Base-by-base conservation (phyloP, 768 basidiomycete genomes). In the Mycena pura region DNA sequence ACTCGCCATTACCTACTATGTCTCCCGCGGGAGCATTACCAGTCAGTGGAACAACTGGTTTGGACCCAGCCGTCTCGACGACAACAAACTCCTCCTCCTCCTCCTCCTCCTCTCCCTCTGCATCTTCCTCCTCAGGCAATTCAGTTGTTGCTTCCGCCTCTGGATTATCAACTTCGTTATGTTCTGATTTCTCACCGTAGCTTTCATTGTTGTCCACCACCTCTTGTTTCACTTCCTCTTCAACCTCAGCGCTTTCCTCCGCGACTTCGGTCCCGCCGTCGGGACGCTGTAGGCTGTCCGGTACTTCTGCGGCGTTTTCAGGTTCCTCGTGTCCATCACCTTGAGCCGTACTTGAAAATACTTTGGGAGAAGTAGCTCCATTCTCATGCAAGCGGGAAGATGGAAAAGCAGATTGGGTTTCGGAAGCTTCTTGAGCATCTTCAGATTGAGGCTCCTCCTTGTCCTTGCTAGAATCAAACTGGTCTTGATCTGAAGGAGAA, bases 1-100 rank as follows among this genome's bases (percentile, higher is more conserved):
- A 57, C 63, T 39, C 32, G 56, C 63, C 63, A 51, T 64, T 64
- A 64, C 63, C 63, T 64, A n/a, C n/a, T n/a, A 24, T 49, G 51
- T 48, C 47, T 39, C 49, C 62, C 32, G 31, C 56, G 15, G 10
- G n/a, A 19, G 24, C 15, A 29, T 21, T 19, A 45, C 56, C 62
- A 29, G 62, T 57, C 50, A 63, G 56, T 56, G 62, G 44, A 53
- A 63, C 38, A 48, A 48, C 36, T 19, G 62, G 29, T 44, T 63
- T 45, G 24, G 55, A 10, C 44, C 40, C 55, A 13, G 48, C 28
- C 17, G 54, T 29, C 36, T 64, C 45, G 25, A 65, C 55, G 48
- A 65, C 59, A 24, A 57, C 53, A 34, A 57, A 57, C 36, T 56
- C 57, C 44, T 50, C 49, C 28, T 25, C 62, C 41, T 27, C 28